Conservation (phyloP, 305 asterid species). For the Solanum hybrid region DNA sequence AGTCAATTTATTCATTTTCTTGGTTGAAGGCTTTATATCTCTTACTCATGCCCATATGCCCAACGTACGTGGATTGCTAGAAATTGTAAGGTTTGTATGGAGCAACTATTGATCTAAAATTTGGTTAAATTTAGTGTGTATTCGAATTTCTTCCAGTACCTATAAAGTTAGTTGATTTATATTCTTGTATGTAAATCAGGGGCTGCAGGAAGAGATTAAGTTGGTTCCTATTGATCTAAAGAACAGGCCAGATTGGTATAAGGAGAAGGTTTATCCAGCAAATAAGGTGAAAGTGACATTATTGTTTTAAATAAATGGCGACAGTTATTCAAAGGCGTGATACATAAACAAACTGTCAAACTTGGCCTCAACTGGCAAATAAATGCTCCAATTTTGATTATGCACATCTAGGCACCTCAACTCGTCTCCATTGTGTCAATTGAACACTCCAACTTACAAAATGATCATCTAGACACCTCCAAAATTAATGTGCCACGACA, state of each 20-base stretch:
- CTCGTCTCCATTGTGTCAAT: not conserved
- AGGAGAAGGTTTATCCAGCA: slow-evolving; percentile 75
- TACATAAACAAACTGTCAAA: not conserved
- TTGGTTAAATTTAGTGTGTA: not conserved
- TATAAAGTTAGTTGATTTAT: not conserved
- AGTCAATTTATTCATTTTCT: not conserved
- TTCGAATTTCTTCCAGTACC: not conserved
- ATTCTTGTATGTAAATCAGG: slow-evolving; percentile 35
- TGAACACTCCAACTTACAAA: not conserved
- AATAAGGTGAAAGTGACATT: slow-evolving; percentile 40
- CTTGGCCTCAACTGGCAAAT: not conserved
- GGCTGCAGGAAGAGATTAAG: slow-evolving; percentile 54
- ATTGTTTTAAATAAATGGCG: not conserved
- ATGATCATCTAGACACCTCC: not conserved
- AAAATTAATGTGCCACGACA: not conserved
- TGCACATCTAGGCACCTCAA: not conserved
- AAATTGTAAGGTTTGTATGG: slow-evolving; percentile 54
- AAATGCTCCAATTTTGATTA: not conserved
- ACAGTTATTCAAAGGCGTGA: not conserved
- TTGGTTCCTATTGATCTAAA: slow-evolving; percentile 68
- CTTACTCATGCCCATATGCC: slow-evolving; percentile 75
- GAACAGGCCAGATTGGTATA: slow-evolving; percentile 80
- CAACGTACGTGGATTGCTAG: slow-evolving; percentile 83
- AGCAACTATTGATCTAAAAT: not conserved
- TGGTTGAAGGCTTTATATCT: slow-evolving; percentile 59